Conservation (phyloP, 371 early-diverging fungal species). For the Syncephalastrum sp. region DNA sequence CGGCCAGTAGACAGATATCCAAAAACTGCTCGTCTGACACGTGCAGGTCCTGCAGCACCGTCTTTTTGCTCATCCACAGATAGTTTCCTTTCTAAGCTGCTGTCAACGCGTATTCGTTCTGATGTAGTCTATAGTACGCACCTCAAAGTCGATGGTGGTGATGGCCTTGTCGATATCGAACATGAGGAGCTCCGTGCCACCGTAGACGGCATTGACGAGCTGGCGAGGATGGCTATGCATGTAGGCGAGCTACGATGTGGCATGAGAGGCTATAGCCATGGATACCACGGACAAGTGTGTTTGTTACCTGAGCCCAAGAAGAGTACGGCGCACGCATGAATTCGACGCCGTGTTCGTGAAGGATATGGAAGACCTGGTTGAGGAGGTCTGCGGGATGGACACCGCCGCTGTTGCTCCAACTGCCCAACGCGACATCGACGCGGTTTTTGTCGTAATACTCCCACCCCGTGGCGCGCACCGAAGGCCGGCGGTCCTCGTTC, state of each 20-base stretch:
- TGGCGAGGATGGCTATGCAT: slow-evolving; percentile 69
- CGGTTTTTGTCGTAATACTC: slow-evolving; percentile 67
- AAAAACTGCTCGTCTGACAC: slow-evolving; percentile 75
- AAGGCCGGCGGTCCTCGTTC: slow-evolving; percentile 63
- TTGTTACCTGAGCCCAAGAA: slow-evolving; percentile 75
- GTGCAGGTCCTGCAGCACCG: slow-evolving; percentile 62
- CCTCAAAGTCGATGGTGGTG: slow-evolving; percentile 62
- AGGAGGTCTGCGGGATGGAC: slow-evolving; percentile 65
- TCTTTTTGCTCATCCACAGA: slow-evolving; percentile 64
- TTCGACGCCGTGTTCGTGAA: slow-evolving; percentile 64
- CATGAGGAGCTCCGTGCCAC: slow-evolving; percentile 74
- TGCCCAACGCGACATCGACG: slow-evolving; percentile 56
- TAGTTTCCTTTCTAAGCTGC: slow-evolving; percentile 57
- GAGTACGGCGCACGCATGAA: slow-evolving; percentile 85
- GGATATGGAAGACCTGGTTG: slow-evolving; percentile 68
- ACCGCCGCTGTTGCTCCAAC: slow-evolving; percentile 56
- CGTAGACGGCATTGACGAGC: slow-evolving; percentile 71
- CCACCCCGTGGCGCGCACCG: slow-evolving; percentile 70
- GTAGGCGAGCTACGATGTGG: slow-evolving; percentile 61
- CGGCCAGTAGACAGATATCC: slow-evolving; percentile 82
- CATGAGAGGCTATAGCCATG: neutral
- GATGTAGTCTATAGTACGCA: slow-evolving; percentile 10
- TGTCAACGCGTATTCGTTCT: neutral
- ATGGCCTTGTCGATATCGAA: slow-evolving; percentile 81
- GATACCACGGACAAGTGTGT: neutral